These are phyloP conservation scores for Penicillium parvum DNA, from an alignment of 495 filamentous ascomycete species.

Conservation along the genomic window DNA sequence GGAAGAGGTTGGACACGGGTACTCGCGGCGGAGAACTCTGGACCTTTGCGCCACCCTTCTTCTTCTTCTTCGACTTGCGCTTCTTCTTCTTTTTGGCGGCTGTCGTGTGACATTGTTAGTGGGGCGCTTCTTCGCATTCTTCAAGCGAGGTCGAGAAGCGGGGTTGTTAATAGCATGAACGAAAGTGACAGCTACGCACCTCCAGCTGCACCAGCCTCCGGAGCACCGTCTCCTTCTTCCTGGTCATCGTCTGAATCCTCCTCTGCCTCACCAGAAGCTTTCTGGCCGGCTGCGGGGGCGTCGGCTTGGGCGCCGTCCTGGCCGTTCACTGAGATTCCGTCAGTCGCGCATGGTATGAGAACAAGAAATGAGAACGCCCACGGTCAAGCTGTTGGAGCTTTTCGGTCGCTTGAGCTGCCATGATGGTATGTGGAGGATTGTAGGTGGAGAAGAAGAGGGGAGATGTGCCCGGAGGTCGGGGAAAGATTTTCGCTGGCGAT, in stretches of 20 bases:
- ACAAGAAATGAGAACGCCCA: slow-evolving; percentile 26
- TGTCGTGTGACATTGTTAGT: slow-evolving; percentile 18
- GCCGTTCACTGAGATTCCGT: slow-evolving; percentile 39
- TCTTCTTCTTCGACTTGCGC: slow-evolving; percentile 72
- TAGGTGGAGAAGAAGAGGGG: slow-evolving; percentile 19
- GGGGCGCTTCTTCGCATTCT: neutral
- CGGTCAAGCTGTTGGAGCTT: slow-evolving; percentile 51
- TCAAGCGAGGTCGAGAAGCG: slow-evolving; percentile 1
- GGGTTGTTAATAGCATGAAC: neutral
- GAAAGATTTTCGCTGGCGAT: slow-evolving; percentile 29
- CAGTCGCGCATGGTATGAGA: slow-evolving; percentile 12
- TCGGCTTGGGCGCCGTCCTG: slow-evolving; percentile 45
- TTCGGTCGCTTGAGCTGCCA: slow-evolving; percentile 51
- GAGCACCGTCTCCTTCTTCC: slow-evolving; percentile 43
- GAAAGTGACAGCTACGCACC: slow-evolving; percentile 26
- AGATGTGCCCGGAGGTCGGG: slow-evolving; percentile 18
- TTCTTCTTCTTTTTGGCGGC: slow-evolving; percentile 77
- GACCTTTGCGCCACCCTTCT: slow-evolving; percentile 57
- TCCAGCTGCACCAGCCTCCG: slow-evolving; percentile 40
- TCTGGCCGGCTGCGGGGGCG: slow-evolving; percentile 35
- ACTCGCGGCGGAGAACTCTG: slow-evolving; percentile 78
- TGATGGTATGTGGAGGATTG: slow-evolving; percentile 24
- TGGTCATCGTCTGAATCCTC: slow-evolving; percentile 66
- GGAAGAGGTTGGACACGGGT: slow-evolving; percentile 70
- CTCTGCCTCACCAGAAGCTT: slow-evolving; percentile 45